phyloP scores from a whole-genome alignment of 805 yeast genomes.

The Metschnikowia cubensis region DNA sequence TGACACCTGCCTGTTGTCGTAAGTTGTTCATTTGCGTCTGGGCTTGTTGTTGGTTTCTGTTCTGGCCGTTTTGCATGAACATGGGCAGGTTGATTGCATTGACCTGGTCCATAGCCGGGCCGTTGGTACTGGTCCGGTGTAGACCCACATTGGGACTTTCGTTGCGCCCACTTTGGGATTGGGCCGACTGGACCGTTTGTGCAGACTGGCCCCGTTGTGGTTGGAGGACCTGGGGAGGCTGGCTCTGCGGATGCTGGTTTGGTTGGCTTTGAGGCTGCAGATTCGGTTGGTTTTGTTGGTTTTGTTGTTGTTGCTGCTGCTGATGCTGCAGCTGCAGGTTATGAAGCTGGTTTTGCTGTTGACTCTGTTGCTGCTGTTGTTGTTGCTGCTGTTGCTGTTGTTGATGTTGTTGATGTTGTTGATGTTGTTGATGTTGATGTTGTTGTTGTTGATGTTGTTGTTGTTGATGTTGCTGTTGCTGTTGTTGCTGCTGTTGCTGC shows the following conservation, averaged over 20 bases:
- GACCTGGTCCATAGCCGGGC: conserved; percentile 16
- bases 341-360: conserved; percentile 3
- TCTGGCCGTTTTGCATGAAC: conserved; percentile 24
- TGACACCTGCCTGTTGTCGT: conserved; percentile 42
- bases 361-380: conserved; percentile 13
- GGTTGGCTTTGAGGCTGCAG: conserved; percentile 24
- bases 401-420: conserved; percentile 23
- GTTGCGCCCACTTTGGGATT: conserved; percentile 1
- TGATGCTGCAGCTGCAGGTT: no score
- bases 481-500: conserved; percentile 18
- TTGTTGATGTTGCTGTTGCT: conserved; percentile 20
- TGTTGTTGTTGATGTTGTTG: background rate
- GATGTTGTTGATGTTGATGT: conserved; percentile 15
- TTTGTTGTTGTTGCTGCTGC: conserved; percentile 21
- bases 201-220: conserved; percentile 8
- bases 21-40: conserved; percentile 49
- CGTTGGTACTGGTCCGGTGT: background rate
- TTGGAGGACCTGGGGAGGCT: conserved; percentile 12
- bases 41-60: conserved; percentile 42
- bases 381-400: conserved; percentile 24
- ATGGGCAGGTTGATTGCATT: conserved; percentile 27
- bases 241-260: conserved; percentile 17
- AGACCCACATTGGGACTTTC: background rate
- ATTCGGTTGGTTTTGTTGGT: conserved; percentile 21
- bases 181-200: conserved; percentile 7